Conservation (phyloP, 345 rosid genomes). For the Bruguiera sexangula region DNA sequence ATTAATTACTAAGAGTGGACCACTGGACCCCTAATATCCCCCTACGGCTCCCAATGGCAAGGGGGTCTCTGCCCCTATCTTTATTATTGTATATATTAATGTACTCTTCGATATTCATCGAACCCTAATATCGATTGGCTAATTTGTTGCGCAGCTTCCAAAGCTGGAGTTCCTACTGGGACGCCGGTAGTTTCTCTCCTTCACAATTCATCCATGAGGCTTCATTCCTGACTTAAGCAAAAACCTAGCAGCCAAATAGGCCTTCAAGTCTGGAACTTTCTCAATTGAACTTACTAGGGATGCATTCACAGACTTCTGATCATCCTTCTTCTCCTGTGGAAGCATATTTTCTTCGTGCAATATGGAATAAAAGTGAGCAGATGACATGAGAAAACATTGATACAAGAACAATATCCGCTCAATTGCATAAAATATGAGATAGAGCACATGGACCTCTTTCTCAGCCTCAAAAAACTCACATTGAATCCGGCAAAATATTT, state of each 20-base stretch:
- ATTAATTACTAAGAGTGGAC: no score
- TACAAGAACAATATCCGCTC: neutral
- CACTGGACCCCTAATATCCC: no score
- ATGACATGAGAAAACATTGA: neutral
- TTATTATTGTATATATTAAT: no score
- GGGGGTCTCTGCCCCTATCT: no score
- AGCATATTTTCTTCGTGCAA: conserved; percentile 59
- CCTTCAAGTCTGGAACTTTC: conserved; percentile 67
- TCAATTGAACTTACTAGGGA: conserved; percentile 61
- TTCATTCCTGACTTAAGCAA: conserved; percentile 66
- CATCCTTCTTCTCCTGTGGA: conserved; percentile 79
- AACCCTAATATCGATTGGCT: neutral
- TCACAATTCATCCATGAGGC: conserved; percentile 24
- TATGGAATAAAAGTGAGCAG: neutral
- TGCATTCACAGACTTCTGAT: conserved; percentile 68
- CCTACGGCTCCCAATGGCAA: no score
- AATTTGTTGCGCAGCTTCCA: conserved; percentile 20
- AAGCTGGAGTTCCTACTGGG: conserved; percentile 40
- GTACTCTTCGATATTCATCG: no score
- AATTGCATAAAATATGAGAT: neutral
- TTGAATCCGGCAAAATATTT: conserved; percentile 31
- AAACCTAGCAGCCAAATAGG: conserved; percentile 46
- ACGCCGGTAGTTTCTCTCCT: conserved; percentile 20
- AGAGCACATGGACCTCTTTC: conserved; percentile 43
- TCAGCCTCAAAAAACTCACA: conserved; percentile 80